A percentile compares a stretch with the other conserved stretches of the same genome.
These are phyloP conservation scores for Flaveria trinervia DNA, from an alignment of 129 eudicot genomes.

Conservation along the genomic window DNA sequence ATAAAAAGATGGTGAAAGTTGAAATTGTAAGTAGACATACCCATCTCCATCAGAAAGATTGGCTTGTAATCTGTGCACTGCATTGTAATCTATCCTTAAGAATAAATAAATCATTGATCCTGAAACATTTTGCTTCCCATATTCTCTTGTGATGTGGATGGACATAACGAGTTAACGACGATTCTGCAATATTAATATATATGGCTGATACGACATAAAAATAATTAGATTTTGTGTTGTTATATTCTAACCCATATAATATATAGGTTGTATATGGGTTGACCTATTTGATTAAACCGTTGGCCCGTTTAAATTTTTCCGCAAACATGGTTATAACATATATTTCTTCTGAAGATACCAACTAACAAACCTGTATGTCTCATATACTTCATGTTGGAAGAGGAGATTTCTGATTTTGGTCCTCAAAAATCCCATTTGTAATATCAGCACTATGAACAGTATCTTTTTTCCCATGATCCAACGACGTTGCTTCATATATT, in stretches of 20 bases:
- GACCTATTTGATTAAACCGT: not conserved
- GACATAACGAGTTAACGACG: not conserved
- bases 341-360: conserved; percentile 13
- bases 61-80: not conserved
- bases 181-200: conserved; percentile 17
- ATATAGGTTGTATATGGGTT: not conserved
- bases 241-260: not conserved
- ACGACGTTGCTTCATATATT: conserved; percentile 82
- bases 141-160: conserved; percentile 14
- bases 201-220: not conserved
- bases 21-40: conserved; percentile 9
- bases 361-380: conserved; percentile 7
- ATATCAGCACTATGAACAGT: conserved; percentile 50
- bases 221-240: too few species aligned
- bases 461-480: conserved; percentile 79
- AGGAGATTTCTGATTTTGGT: conserved; percentile 67
- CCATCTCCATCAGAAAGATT: conserved; percentile 9
- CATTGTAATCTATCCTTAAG: conserved; percentile 15
- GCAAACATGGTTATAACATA: not conserved
- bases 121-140: not conserved
- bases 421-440: conserved; percentile 65
- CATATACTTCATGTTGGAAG: conserved; percentile 78
- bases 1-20: not conserved
- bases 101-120: conserved; percentile 22
- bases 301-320: not conserved